These are phyloP conservation scores for Tillandsia leiboldiana DNA, from an alignment of 176 grass and related monocot species.

Conservation along the genomic window DNA sequence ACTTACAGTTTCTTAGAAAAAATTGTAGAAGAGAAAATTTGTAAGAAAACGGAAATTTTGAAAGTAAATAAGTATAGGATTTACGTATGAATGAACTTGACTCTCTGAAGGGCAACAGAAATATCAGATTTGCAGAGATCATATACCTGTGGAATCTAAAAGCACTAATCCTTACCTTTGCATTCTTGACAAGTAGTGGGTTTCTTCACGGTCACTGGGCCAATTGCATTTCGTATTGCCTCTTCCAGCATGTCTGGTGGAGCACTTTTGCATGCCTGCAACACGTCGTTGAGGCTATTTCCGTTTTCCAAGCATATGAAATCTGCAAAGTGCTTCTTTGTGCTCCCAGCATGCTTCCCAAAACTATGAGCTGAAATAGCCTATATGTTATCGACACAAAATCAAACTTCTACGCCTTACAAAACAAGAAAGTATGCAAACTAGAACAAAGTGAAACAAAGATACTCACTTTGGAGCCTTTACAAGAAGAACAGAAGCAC, in stretches of 20 bases:
- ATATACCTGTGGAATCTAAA: too few species aligned
- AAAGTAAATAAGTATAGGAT: too few species aligned
- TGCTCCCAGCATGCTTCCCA: conserved; percentile 65
- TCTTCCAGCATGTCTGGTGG: conserved; percentile 41
- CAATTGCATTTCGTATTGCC: conserved; percentile 39
- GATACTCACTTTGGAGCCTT: conserved; percentile 45
- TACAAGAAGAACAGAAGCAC: conserved; percentile 51
- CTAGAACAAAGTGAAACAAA: neutral
- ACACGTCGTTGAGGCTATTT: conserved; percentile 48
- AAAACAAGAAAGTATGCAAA: neutral
- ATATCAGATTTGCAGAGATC: too few species aligned
- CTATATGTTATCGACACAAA: conserved; percentile 19
- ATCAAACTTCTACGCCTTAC: neutral
- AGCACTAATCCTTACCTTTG: conserved; percentile 26
- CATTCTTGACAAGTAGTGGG: conserved; percentile 33
- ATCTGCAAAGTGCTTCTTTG: conserved; percentile 57
- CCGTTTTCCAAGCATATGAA: conserved; percentile 63
- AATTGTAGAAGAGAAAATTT: too few species aligned
- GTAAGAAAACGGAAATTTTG: too few species aligned
- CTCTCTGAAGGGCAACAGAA: too few species aligned
- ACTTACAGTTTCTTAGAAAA: too few species aligned
- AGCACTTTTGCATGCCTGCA: conserved; percentile 31
- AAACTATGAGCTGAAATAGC: conserved; percentile 53
- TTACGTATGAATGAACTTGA: too few species aligned
- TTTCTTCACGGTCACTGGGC: conserved; percentile 37